phyloP scores from a whole-genome alignment of 371 early-diverging fungal genomes.

The Rhizopus sp. region DNA sequence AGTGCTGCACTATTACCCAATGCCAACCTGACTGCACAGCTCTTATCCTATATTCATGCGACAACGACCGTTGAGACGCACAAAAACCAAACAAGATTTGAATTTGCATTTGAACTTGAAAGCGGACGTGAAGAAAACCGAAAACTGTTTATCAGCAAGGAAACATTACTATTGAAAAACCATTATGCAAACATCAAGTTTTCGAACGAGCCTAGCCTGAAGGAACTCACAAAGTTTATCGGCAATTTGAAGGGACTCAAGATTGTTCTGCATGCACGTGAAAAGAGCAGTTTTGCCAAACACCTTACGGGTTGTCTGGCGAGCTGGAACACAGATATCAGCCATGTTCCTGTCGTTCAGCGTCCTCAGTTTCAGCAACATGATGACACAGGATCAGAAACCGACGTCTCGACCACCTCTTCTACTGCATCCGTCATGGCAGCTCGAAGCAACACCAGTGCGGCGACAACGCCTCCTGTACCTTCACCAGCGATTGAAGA shows the following conservation, averaged over 20 bases:
- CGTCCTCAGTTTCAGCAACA: not conserved
- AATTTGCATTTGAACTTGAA: slow-evolving; percentile 38
- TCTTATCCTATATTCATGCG: slow-evolving; percentile 54
- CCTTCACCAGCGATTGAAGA: slow-evolving; percentile 35
- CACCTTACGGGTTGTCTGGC: slow-evolving; percentile 54
- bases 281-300: slow-evolving; percentile 52
- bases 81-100: slow-evolving; percentile 38
- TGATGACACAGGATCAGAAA: not conserved
- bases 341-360: slow-evolving; percentile 37
- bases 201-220: slow-evolving; percentile 55
- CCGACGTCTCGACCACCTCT: not conserved
- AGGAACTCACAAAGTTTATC: slow-evolving; percentile 45
- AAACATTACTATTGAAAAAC: slow-evolving; percentile 21
- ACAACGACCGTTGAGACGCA: slow-evolving; percentile 35
- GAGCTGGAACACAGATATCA: slow-evolving; percentile 52
- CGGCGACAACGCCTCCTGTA: slow-evolving; percentile 17
- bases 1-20: slow-evolving; percentile 38
- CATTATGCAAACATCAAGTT: slow-evolving; percentile 30
- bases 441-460: not conserved
- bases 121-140: slow-evolving; percentile 12
- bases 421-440: not conserved
- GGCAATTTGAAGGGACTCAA: slow-evolving; percentile 45
- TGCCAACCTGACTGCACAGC: slow-evolving; percentile 51
- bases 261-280: slow-evolving; percentile 49
- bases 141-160: slow-evolving; percentile 23